Evolutionary conservation across 2,329 filamentous ascomycete genomes (phyloP), one percentile per base, ranked within the genome.

Genomic region (Penicillium paneum): DNA sequence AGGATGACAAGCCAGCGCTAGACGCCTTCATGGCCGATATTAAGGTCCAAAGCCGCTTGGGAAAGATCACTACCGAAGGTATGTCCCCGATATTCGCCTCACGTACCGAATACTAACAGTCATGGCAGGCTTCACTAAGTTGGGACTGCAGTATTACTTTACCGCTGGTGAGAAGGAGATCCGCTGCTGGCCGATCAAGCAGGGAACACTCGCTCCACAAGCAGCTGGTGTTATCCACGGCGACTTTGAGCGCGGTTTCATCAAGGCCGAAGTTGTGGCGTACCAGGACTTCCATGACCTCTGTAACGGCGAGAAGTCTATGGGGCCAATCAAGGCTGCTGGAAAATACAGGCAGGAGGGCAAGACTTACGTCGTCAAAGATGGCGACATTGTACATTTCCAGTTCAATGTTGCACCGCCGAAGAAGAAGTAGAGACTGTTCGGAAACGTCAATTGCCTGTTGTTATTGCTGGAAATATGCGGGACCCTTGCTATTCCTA

Each of bases 131-230:
- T 52, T 52, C 41, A 52, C 32, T 31, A 52, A 52, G 49, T 26
- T 52, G 15, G 49, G 49, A 21, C 29, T 52, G 13, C 41, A 52
- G 29, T 52, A 52, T 10, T 52, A 46, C 49, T 52, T 52, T 13
- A 52, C 49, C n/a, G 49, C 49, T 8, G 49, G 49, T 7, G 49
- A 52, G 49, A 52, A 52, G 15, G 49, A 52, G 36, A 52, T 52
- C 31, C 41, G 49, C 26, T 52, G 49, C 41, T 52, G 49, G 49
- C 41, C 49, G 3, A 52, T 52, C 49, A 44, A 44, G 36, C 34
- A 19, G 8, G 49, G 49, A 36, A 17, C 40, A 5, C 34, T 52
- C 2, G 40, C 49, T 17, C 49, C 41, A 19, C 49, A 52, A 46
- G 49, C 49, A 38, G 49, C 49, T 39, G 49, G 49, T 45, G 49